A percentile compares a stretch with the other conserved stretches of the same genome.
These are phyloP conservation scores for Acephala macrosclerotiorum DNA, from an alignment of 2,329 filamentous ascomycete species.

Conservation along the genomic window DNA sequence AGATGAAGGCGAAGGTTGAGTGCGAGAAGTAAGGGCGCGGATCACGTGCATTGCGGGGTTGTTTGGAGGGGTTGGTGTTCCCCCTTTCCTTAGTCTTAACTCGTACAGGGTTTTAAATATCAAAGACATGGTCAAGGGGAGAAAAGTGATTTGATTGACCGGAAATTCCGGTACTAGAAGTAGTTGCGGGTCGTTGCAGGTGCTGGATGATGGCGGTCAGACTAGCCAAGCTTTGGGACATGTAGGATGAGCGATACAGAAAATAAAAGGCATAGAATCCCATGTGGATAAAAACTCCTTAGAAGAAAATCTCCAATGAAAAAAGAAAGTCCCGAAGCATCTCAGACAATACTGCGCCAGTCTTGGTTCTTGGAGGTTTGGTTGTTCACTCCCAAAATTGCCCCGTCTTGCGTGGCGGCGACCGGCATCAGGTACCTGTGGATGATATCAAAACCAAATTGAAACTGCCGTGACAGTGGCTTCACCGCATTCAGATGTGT, in stretches of 20 bases:
- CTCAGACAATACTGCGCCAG: not conserved
- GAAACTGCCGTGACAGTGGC: not conserved
- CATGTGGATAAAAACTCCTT: not conserved
- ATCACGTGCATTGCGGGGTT: not conserved
- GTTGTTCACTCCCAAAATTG: not conserved
- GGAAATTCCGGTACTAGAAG: too few relatives aligned
- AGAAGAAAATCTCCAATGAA: too few relatives aligned
- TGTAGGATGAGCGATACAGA: too few relatives aligned
- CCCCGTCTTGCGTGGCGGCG: not conserved
- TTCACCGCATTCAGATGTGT: not conserved
- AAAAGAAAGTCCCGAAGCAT: too few relatives aligned
- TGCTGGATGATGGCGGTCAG: too few relatives aligned
- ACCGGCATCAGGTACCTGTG: not conserved
- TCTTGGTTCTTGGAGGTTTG: not conserved
- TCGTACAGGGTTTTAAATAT: too few relatives aligned
- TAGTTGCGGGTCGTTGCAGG: too few relatives aligned
- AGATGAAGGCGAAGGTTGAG: not conserved
- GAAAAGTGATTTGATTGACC: too few relatives aligned
- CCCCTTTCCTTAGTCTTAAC: not conserved
- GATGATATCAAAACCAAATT: not conserved
- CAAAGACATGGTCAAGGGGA: too few relatives aligned
- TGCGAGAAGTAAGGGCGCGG: not conserved
- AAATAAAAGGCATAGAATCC: not conserved
- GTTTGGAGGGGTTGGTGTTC: not conserved
- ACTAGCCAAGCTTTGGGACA: too few relatives aligned